Percentiles rank a stretch among this genome's conserved stretches.
phyloP scores from a whole-genome alignment of 345 rosid species.

The Rubroshorea leprosula region DNA sequence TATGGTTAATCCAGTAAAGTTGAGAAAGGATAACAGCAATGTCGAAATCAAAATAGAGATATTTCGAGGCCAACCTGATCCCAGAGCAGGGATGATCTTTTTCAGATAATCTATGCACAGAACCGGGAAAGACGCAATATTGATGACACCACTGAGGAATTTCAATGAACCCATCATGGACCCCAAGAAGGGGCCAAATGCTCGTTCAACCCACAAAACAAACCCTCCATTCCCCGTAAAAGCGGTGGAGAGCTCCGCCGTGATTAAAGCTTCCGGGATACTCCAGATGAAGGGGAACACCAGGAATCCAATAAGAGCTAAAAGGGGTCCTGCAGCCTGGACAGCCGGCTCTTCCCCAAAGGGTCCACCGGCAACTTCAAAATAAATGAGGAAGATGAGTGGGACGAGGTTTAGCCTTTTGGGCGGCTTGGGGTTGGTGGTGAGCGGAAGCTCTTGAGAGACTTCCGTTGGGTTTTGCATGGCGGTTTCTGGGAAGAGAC shows the following conservation, averaged over 20 bases:
- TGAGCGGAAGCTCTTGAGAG: background rate
- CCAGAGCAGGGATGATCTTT: conserved; percentile 23
- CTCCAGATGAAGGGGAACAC: conserved; percentile 63
- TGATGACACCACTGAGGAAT: conserved; percentile 34
- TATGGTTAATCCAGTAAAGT: conserved; percentile 42
- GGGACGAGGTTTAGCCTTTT: conserved; percentile 47
- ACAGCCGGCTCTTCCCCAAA: conserved; percentile 56
- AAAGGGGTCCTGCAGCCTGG: conserved; percentile 51
- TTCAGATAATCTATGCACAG: conserved; percentile 43
- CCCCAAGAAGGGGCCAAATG: conserved; percentile 1
- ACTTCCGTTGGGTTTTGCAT: background rate
- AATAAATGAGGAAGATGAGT: conserved; percentile 54
- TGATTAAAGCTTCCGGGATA: conserved; percentile 58
- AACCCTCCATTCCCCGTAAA: conserved; percentile 56
- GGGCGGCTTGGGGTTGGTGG: conserved; percentile 4
- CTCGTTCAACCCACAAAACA: background rate
- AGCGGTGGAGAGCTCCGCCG: conserved; percentile 61
- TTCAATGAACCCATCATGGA: conserved; percentile 5
- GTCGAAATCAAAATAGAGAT: conserved; percentile 33
- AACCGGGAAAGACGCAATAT: conserved; percentile 45
- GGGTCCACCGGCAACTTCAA: conserved; percentile 66
- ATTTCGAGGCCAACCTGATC: conserved; percentile 34
- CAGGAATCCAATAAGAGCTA: conserved; percentile 48
- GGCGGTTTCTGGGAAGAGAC: too few species aligned
- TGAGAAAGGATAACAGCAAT: conserved; percentile 35